Evolutionary conservation across 768 basidiomycete species (phyloP).

Genomic region (Termitomyces sp.): DNA sequence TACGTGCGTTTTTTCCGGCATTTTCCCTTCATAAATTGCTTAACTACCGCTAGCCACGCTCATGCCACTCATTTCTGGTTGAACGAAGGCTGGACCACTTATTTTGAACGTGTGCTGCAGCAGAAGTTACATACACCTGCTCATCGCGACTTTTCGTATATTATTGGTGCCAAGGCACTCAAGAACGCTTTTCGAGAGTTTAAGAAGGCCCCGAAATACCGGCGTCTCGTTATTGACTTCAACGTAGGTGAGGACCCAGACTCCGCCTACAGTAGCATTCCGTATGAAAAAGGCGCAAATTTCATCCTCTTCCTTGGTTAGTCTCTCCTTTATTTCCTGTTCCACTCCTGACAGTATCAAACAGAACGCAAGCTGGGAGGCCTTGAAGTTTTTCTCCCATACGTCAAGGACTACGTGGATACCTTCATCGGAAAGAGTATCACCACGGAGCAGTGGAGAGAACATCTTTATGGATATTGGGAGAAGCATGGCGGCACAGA

Average conservation of each 20-base stretch:
- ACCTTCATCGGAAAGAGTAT: constrained; percentile 83
- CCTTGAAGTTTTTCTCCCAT: constrained; percentile 78
- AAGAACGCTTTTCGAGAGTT: constrained; percentile 66
- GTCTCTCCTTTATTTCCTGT: constrained; percentile 9
- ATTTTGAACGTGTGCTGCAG: constrained; percentile 79
- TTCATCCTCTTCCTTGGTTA: constrained; percentile 80
- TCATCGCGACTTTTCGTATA: constrained; percentile 74
- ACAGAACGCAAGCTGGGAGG: constrained; percentile 75
- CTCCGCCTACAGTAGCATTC: constrained; percentile 67
- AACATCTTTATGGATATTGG: constrained; percentile 72
- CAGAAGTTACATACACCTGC: constrained; percentile 66
- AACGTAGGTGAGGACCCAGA: constrained; percentile 73
- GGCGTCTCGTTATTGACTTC: constrained; percentile 74
- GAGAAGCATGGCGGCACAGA: constrained; percentile 49
- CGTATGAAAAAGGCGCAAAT: constrained; percentile 90
- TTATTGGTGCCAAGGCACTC: constrained; percentile 70
- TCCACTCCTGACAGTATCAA: neutral
- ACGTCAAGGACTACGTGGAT: constrained; percentile 75
- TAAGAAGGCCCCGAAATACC: constrained; percentile 62
- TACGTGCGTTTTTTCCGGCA: constrained; percentile 40
- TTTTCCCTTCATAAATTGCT: neutral
- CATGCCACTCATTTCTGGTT: constrained; percentile 83
- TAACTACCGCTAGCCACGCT: constrained; percentile 43
- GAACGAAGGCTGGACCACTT: constrained; percentile 93
- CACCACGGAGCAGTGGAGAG: constrained; percentile 80